phyloP scores from a whole-genome alignment of 2,329 filamentous ascomycete genomes.

The Cladosporium sp. region DNA sequence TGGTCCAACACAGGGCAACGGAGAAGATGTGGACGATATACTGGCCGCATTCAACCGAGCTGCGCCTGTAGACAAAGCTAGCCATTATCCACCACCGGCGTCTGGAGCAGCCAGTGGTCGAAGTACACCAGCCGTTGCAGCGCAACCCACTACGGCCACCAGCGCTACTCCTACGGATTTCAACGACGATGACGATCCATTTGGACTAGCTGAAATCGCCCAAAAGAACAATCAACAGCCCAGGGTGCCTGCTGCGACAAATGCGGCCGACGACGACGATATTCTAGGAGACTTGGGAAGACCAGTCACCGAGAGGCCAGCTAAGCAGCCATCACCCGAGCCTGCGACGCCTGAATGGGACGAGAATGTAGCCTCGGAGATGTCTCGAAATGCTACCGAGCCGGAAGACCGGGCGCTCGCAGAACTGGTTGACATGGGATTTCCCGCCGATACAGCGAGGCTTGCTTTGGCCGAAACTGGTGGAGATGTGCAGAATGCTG shows the following conservation, averaged over 20 bases:
- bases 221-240: slow-evolving; percentile 22
- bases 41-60: slow-evolving; percentile 57
- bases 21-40: slow-evolving; percentile 52
- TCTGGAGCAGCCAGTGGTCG: slow-evolving; percentile 35
- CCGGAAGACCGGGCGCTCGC: slow-evolving; percentile 75
- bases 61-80: slow-evolving; percentile 56
- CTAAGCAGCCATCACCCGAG: slow-evolving; percentile 13
- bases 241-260: not conserved
- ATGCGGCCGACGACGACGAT: slow-evolving; percentile 53
- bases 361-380: slow-evolving; percentile 3
- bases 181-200: slow-evolving; percentile 76
- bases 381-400: slow-evolving; percentile 23
- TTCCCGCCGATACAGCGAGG: slow-evolving; percentile 76
- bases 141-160: not conserved
- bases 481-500: slow-evolving; percentile 78
- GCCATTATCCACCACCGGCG: slow-evolving; percentile 49
- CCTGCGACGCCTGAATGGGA: slow-evolving; percentile 8
- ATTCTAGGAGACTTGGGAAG: slow-evolving; percentile 58
- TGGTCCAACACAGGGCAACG: slow-evolving; percentile 5
- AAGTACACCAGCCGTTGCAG: slow-evolving; percentile 31
- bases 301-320: slow-evolving; percentile 49
- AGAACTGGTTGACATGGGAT: slow-evolving; percentile 92
- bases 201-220: slow-evolving; percentile 58
- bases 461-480: slow-evolving; percentile 76
- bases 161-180: slow-evolving; percentile 26